Base-by-base conservation (phyloP, 306 rosid genomes). In the Alnus rubra region DNA sequence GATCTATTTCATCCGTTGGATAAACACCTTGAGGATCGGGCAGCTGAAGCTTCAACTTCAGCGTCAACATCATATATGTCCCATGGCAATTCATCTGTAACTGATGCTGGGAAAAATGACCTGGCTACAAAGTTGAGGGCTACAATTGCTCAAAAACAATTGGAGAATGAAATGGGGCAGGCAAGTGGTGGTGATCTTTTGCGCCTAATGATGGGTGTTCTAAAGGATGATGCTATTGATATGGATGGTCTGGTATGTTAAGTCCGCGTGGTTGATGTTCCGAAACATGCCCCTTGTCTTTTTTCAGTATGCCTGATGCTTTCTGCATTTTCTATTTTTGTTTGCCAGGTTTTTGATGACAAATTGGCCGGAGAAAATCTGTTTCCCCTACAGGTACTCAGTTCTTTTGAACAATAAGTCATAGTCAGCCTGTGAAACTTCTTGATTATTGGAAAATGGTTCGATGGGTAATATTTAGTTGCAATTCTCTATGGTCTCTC, bases 91-190 rank as follows among this genome's bases (percentile, higher is more conserved):
- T 78, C 84, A 74, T 74, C 90, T 37, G 56, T 75, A 63, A 82
- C 58, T 78, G 95, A 91, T 80, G 88, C 87, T 56, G 99, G 92
- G 62, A 92, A 87, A 81, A 89, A 85, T 80, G 99, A 96, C 78
- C 91, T 96, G 77, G 99, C 99, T n/a, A 88, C 90, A 74, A 96
- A 91, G 85, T 82, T 96, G 88, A 91, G 98, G 80, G 97, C 93
- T 74, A 93, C 98, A 63, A 96, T 96, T 82, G 97, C 97, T 82
- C 93, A 92, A 70, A 93, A 93, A 81, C 97, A 91, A 86, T 88
- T 90, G 91, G 99, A 96, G 81, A 90, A 76, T 82, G 98, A 91
- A 80, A 87, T 85, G 88, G 97, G 89, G 59, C 96, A 86, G 78
- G 88, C 91, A 80, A 91, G 82, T 79, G 93, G 99, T 62, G 96